Evolutionary conservation across 2,329 filamentous ascomycete species (phyloP), one percentile per base, ranked within the genome.

Genomic region (Tolypocladium inflatum): DNA sequence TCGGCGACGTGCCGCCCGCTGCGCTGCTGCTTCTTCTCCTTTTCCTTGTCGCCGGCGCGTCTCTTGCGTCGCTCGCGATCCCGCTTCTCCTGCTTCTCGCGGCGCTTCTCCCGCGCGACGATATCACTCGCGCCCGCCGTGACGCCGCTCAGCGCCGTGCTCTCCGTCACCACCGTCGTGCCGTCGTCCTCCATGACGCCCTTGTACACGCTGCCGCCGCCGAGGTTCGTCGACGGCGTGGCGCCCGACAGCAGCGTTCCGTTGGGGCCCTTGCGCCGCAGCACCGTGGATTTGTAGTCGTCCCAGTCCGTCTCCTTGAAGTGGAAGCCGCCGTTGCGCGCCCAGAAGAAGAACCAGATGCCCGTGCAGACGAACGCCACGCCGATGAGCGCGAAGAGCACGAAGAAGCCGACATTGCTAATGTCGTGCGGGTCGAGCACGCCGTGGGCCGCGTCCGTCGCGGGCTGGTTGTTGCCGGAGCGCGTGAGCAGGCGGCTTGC

Each of bases 301-400:
- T 97, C 93, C 93, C 94, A 99, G 74, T 99, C 94, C 41, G 84
- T 80, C 62, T 95, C 78, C 53, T 82, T 82, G 80, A 91, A 97
- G 62, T 89, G 78, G 77, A 97, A 97, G 17, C 94, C 94, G 61
- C 94, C 94, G 66, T 97, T 96, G 75, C 89, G 93, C 58, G 93
- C 93, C 89, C 90, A 95, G 81, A 96, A 96, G 82, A 99, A 97
- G 81, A 99, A 97, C 92, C 94, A 99, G 68, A 97, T 91, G 30
- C 81, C 83, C 0, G 79, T 82, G 4, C 89, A 59, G 30, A 94
- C 88, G 69, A 97, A 88, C 38, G 76, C 84, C 0, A 86, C 85
- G 39, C 90, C 91, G 56, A 97, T 84, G 21, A 97, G 72, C 13
- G 89, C 93, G 70, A 97, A 96, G 1, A 97, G 78, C 0, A 88